Percentiles rank a stretch among this genome's conserved stretches.
phyloP scores from a whole-genome alignment of 1,284 basidiomycete species.

The Peniophora sp. region DNA sequence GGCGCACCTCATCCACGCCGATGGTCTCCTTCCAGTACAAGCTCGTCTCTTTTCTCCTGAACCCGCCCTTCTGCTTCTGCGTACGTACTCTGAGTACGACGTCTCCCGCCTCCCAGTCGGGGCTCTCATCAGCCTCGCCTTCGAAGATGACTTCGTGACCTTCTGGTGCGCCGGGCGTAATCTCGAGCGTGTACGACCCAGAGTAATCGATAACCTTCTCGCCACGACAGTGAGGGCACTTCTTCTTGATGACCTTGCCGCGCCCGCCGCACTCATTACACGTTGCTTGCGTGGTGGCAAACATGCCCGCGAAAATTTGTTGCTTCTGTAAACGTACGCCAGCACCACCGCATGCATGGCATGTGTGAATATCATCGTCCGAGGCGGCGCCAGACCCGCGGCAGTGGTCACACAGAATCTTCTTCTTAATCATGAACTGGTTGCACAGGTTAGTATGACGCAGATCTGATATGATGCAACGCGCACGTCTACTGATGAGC shows the following conservation, averaged over 20 bases:
- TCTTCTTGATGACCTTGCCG: slow-evolving; percentile 68
- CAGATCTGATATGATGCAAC: neutral
- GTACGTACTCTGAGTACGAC: slow-evolving; percentile 79
- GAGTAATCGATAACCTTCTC: slow-evolving; percentile 79
- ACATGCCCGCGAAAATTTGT: slow-evolving; percentile 95
- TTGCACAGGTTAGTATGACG: neutral
- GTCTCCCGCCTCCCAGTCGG: slow-evolving; percentile 91
- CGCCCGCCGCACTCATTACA: slow-evolving; percentile 80
- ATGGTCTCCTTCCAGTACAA: slow-evolving; percentile 88
- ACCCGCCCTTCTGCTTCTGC: slow-evolving; percentile 68
- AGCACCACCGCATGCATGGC: slow-evolving; percentile 73
- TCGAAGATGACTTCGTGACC: slow-evolving; percentile 88
- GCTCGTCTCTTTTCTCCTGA: slow-evolving; percentile 81
- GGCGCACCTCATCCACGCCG: slow-evolving; percentile 76
- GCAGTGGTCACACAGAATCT: slow-evolving; percentile 88
- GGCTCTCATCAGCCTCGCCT: slow-evolving; percentile 88
- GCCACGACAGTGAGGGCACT: slow-evolving; percentile 79
- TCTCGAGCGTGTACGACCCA: slow-evolving; percentile 74
- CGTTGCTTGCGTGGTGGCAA: slow-evolving; percentile 71
- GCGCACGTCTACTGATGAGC: slow-evolving; percentile 74
- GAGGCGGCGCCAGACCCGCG: slow-evolving; percentile 88
- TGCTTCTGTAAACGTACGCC: slow-evolving; percentile 83
- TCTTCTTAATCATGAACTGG: slow-evolving; percentile 85
- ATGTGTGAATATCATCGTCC: slow-evolving; percentile 77
- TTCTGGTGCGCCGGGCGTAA: slow-evolving; percentile 85